Base-by-base conservation (phyloP, 331 rosid species). In the Pyracantha coccinea region DNA sequence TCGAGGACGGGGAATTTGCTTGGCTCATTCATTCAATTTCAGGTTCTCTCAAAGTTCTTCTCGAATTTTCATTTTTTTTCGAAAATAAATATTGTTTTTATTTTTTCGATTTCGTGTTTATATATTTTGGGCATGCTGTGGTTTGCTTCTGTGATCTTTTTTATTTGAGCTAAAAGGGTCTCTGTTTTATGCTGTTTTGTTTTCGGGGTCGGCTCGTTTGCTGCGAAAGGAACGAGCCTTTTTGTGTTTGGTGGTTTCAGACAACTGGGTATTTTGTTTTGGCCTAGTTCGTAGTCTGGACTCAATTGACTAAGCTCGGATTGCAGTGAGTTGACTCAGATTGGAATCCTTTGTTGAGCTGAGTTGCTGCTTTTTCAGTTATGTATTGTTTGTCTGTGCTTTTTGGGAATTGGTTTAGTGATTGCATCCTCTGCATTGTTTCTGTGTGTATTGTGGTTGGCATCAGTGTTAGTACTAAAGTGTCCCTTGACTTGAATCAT, bases 11-110 rank as follows among this genome's bases (percentile, higher is more conserved):
- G 80, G 79, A 32, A 21, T 68, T 82, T 71, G 75, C 77, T 76
- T 72, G 65, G 66, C 78, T 65, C 28, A 45, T 69, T 78, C 64
- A 6, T 71, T 83, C 72, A 59, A 72, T 88, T 29, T 63, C 76
- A 90, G 96, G 90, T 87, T 67, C 80, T 86, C 74, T 86, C 72
- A 75, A 62, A 80, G 81, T 82, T 83, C 71, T 65, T 73, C 61
- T 27, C 68, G 69, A 65, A 19, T 65, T 65, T 69, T 45, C 64
- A 62, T 47, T 62, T 66, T 33, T 38, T 2, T 38, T 10, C 55
- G 17, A 50, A 53, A 10, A 68, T 10, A 28, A 27, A 50, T 19
- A 17, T 58, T 55, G 13, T 44, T 41, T 31, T 52, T 32, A 2
- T n/a, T 33, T 27, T 35, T 50, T 55, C 23, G 0, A 64, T 57